Conservation (phyloP, 805 yeast genomes). For the Pichia nanzhaoensis region DNA sequence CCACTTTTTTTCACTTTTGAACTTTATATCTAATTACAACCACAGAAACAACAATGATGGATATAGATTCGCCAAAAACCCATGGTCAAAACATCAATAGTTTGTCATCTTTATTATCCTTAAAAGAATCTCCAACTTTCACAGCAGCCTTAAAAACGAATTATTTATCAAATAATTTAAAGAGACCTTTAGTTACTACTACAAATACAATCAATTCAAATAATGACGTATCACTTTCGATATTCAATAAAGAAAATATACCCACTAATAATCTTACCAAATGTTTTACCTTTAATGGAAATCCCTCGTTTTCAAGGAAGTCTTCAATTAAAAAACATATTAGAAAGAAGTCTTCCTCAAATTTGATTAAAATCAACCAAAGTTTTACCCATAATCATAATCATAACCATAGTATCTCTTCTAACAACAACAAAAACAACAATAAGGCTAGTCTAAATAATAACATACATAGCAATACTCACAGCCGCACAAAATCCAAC, state of each 20-base stretch:
- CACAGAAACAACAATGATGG: neutral
- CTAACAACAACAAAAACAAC: neutral
- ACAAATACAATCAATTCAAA: neutral
- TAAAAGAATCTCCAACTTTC: constrained; percentile 2
- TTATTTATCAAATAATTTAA: neutral
- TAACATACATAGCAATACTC: neutral
- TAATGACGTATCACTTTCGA: constrained; percentile 3
- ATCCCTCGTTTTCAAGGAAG: constrained; percentile 5
- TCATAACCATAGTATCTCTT: neutral
- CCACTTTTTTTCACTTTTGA: too few species aligned
- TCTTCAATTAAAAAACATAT: constrained; percentile 7
- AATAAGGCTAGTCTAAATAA: neutral
- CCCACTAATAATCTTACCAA: neutral
- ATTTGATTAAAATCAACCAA: constrained; percentile 1
- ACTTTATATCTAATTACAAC: too few species aligned
- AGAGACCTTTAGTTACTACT: constrained; percentile 1
- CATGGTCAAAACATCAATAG: neutral
- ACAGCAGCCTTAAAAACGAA: constrained; percentile 2
- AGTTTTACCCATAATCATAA: constrained; percentile 1
- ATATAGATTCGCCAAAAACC: neutral
- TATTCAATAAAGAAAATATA: constrained; percentile 8
- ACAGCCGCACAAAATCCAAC: constrained; percentile 5
- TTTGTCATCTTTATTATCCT: neutral
- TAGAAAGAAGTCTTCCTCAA: constrained; percentile 8
- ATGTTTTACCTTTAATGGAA: constrained; percentile 6